These are phyloP conservation scores for Schoenoplectus tabernaemontani DNA, from an alignment of 202 grass and related monocot species.

Conservation along the genomic window DNA sequence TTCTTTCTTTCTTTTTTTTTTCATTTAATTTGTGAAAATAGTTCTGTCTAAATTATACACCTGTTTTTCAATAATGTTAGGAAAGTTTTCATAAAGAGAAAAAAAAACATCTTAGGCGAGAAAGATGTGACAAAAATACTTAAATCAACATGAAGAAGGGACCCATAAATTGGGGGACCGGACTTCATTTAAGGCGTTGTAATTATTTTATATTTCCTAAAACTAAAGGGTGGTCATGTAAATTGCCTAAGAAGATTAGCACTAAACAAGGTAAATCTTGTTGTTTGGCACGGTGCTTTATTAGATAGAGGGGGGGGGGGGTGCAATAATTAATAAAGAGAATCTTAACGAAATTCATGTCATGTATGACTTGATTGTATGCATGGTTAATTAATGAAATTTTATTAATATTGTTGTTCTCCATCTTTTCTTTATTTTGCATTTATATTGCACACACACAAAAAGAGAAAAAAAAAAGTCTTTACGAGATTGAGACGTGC, in stretches of 20 bases:
- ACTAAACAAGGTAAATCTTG: no score
- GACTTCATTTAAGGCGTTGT: no score
- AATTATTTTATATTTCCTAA: no score
- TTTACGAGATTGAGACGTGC: no score
- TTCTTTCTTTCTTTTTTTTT: neutral
- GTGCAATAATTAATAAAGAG: no score
- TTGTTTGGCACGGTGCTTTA: no score
- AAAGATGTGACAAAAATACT: neutral
- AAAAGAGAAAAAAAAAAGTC: neutral
- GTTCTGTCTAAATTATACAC: neutral
- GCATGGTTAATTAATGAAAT: slow-evolving; percentile 2
- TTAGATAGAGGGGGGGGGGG: no score
- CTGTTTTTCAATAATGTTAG: neutral
- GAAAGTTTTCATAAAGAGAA: neutral
- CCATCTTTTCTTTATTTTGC: neutral
- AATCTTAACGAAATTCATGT: no score
- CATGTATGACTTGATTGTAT: neutral
- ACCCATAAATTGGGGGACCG: no score
- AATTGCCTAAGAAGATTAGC: no score
- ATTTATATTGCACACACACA: neutral
- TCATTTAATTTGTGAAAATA: neutral
- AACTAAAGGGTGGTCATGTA: no score
- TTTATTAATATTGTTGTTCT: neutral
- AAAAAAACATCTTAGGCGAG: neutral
- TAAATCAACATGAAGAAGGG: no score